phyloP scores from a whole-genome alignment of 1,284 basidiomycete genomes.

The Puccinia horiana region DNA sequence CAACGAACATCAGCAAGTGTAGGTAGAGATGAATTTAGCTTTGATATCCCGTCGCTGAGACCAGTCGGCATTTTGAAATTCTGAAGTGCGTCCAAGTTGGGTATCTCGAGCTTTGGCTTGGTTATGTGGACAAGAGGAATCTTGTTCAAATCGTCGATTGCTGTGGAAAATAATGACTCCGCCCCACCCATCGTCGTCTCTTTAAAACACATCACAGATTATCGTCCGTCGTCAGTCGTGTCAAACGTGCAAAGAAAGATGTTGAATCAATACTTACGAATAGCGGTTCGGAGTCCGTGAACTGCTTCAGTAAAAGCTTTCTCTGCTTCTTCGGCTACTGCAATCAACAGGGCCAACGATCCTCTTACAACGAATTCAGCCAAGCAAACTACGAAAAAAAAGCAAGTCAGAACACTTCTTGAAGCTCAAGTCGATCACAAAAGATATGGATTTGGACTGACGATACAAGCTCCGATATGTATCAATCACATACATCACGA shows the following conservation, averaged over 20 bases:
- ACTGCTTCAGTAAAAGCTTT: slow-evolving; percentile 53
- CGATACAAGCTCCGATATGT: slow-evolving; percentile 55
- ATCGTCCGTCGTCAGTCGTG: slow-evolving; percentile 52
- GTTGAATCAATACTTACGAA: slow-evolving; percentile 51
- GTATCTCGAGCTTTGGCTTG: slow-evolving; percentile 22
- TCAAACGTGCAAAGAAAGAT: not conserved
- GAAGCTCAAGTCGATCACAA: not conserved
- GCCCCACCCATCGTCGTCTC: slow-evolving; percentile 49
- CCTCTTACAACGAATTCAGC: slow-evolving; percentile 56
- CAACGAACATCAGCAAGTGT: slow-evolving; percentile 54
- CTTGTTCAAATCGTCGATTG: slow-evolving; percentile 36
- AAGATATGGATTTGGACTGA: slow-evolving; percentile 50
- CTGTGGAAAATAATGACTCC: slow-evolving; percentile 37
- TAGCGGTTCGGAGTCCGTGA: slow-evolving; percentile 52
- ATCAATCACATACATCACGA: slow-evolving; percentile 55
- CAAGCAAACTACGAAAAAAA: slow-evolving; percentile 49
- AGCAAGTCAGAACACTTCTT: not conserved
- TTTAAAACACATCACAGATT: slow-evolving; percentile 50
- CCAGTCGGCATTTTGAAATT: slow-evolving; percentile 55
- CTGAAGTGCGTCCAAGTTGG: slow-evolving; percentile 52
- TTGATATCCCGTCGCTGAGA: slow-evolving; percentile 53
- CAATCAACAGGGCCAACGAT: slow-evolving; percentile 53
- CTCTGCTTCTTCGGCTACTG: slow-evolving; percentile 53
- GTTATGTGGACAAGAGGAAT: slow-evolving; percentile 33
- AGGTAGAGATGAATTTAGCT: slow-evolving; percentile 54